These are phyloP conservation scores for Verticillium tricorpus DNA, from an alignment of 2,329 filamentous ascomycete genomes.

Conservation along the genomic window DNA sequence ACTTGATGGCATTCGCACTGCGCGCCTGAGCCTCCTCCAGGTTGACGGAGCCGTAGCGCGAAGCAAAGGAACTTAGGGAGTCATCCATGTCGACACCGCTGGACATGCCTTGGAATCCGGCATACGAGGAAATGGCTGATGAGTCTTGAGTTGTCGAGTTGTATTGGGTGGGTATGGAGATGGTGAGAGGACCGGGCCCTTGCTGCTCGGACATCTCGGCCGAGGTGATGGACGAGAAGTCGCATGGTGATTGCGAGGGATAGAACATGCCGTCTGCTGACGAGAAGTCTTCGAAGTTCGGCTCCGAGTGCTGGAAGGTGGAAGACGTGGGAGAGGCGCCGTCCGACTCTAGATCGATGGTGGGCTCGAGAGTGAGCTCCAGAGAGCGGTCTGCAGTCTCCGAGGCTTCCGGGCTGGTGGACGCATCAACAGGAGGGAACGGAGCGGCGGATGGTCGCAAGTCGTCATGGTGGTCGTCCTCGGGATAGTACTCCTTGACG, in stretches of 20 bases:
- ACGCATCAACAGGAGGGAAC: slow-evolving; percentile 10
- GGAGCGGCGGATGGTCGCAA: slow-evolving; percentile 34
- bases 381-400: background rate
- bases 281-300: slow-evolving; percentile 4
- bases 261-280: slow-evolving; percentile 7
- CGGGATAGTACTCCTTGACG: slow-evolving; percentile 26
- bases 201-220: background rate
- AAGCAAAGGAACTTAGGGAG: background rate
- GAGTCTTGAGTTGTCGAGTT: background rate
- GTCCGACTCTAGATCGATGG: slow-evolving; percentile 7
- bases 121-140: background rate
- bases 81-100: slow-evolving; percentile 4
- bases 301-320: slow-evolving; percentile 6
- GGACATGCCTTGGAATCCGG: slow-evolving; percentile 8
- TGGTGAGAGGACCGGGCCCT: slow-evolving; percentile 5
- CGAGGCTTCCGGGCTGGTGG: slow-evolving; percentile 1
- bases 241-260: slow-evolving; percentile 8
- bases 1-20: slow-evolving; percentile 2
- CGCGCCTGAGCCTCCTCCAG: background rate
- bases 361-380: background rate
- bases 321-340: slow-evolving; percentile 10
- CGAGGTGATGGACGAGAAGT: slow-evolving; percentile 7
- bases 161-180: slow-evolving; percentile 11
- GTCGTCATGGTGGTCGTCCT: slow-evolving; percentile 25
- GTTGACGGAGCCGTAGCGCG: background rate